A percentile compares a stretch with the other conserved stretches of the same genome.
phyloP scores from a whole-genome alignment of 1,284 basidiomycete species.

The Ceratorhiza oryzae-sativae region DNA sequence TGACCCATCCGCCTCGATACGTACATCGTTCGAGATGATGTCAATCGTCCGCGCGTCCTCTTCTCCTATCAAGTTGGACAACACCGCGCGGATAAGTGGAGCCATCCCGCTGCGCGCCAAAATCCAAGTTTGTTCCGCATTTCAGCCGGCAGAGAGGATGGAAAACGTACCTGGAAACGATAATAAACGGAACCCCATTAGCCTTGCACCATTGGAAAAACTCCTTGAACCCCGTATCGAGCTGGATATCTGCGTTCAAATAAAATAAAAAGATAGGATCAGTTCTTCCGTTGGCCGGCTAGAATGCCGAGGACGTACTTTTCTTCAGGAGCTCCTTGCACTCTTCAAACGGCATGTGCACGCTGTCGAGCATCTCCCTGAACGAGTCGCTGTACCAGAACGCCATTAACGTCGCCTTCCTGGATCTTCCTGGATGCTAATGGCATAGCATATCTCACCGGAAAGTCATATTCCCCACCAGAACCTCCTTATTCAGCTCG shows the following conservation, averaged over 20 bases:
- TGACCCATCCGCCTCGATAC: slow-evolving; percentile 66
- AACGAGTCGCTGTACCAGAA: slow-evolving; percentile 73
- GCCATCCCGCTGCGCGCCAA: slow-evolving; percentile 84
- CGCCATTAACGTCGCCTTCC: neutral
- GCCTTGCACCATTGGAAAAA: slow-evolving; percentile 84
- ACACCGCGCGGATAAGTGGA: slow-evolving; percentile 86
- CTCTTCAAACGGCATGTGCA: slow-evolving; percentile 75
- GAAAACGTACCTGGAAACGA: slow-evolving; percentile 79
- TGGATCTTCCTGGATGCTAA: too few relatives aligned
- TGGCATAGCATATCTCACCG: slow-evolving; percentile 56
- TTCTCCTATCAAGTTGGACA: slow-evolving; percentile 78
- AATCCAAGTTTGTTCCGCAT: slow-evolving; percentile 1
- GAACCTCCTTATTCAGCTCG: slow-evolving; percentile 73
- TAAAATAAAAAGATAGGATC: neutral
- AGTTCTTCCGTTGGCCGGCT: neutral
- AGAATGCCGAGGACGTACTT: slow-evolving; percentile 55
- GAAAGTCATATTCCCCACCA: slow-evolving; percentile 72
- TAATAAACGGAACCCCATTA: slow-evolving; percentile 83
- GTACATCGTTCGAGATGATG: slow-evolving; percentile 89
- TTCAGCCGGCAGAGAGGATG: neutral
- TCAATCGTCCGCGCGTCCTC: slow-evolving; percentile 78
- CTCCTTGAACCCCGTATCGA: slow-evolving; percentile 86
- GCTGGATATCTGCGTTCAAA: slow-evolving; percentile 70
- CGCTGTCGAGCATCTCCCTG: slow-evolving; percentile 77
- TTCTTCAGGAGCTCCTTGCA: slow-evolving; percentile 73